These are phyloP conservation scores for Spongospora subterranea DNA, from an alignment of 208 protist genomes.

Conservation along the genomic window DNA sequence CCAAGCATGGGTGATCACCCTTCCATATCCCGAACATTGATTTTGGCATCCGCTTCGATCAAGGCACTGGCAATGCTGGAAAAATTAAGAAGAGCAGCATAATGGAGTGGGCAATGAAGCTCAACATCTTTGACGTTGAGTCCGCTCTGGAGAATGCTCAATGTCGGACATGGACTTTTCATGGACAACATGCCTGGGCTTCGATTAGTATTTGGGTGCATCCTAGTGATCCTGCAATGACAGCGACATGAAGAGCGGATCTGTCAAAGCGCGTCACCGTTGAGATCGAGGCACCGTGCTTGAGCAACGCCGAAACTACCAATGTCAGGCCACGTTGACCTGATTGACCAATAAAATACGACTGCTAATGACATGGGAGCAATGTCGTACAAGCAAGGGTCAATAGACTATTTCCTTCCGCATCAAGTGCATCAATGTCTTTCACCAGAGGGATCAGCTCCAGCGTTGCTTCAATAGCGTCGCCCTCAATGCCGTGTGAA, in stretches of 20 bases:
- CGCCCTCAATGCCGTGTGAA: neutral
- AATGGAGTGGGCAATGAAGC: slow-evolving; percentile 29
- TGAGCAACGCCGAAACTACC: neutral
- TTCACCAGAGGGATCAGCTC: slow-evolving; percentile 13
- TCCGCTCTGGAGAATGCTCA: neutral
- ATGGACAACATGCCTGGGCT: neutral
- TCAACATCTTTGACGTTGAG: slow-evolving; percentile 32
- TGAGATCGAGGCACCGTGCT: neutral
- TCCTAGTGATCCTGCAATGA: neutral
- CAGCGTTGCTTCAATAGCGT: neutral
- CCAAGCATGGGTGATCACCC: neutral
- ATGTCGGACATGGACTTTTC: neutral
- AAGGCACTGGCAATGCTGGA: neutral
- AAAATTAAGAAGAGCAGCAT: neutral
- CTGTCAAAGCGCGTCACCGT: neutral
- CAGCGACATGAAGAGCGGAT: neutral
- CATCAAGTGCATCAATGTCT: neutral
- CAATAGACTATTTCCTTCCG: neutral
- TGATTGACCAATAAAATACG: neutral
- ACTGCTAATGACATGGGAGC: neutral
- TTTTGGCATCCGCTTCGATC: neutral
- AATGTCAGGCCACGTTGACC: neutral
- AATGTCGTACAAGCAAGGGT: slow-evolving; percentile 26
- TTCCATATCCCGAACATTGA: slow-evolving; percentile 25
- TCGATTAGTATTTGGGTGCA: neutral